Base-by-base conservation (phyloP, 2,329 filamentous ascomycete species). In the Botrytis tulipae region DNA sequence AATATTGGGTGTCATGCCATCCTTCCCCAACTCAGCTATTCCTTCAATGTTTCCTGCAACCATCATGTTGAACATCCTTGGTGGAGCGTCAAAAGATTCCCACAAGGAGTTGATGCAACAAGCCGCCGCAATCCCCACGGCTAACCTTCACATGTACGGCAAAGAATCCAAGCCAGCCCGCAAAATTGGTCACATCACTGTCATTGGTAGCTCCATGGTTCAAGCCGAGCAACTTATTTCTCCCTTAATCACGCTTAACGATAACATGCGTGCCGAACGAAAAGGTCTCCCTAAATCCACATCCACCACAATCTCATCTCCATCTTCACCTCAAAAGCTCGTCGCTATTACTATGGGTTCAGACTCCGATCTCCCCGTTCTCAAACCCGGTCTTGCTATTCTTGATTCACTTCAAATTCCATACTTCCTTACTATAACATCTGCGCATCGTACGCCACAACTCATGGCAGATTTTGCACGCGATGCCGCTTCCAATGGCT, bases 131-230 rank as follows among this genome's bases (percentile, higher is more conserved):
- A 86, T 87, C 71, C 87, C 87, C 61, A 88, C 86, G 72, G 89
- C 87, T 54, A 87, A 85, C 70, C 87, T 98, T 18, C 95, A 99
- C 80, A 89, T 98, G 65, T 99, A 99, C 84, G 95, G 95, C 79
- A 98, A 98, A 83, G 89, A 89, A 65, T 92, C 94, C 40, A 93
- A 94, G 78, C 93, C 93, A 7, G 92, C 93, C 48, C 91, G 96
- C 63, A 99, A 98, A 83, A 98, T 98, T 84, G 95, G 95, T 18
- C 96, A 99, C 82, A 89, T 99, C 77, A 98, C 95, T 0, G 84
- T 97, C 54, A 92, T 93, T 2, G 90, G 90, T 1, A 62, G 70
- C n/a, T 90, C 88, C 0, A 89, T 95, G 80, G 84, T 87, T 54
- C 87, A 91, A 78, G 90, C 92, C n/a, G 89, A 92, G 80, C 85